Evolutionary conservation across 352 stramenopile species (phyloP).

Genomic region (Pythium periplocum): DNA sequence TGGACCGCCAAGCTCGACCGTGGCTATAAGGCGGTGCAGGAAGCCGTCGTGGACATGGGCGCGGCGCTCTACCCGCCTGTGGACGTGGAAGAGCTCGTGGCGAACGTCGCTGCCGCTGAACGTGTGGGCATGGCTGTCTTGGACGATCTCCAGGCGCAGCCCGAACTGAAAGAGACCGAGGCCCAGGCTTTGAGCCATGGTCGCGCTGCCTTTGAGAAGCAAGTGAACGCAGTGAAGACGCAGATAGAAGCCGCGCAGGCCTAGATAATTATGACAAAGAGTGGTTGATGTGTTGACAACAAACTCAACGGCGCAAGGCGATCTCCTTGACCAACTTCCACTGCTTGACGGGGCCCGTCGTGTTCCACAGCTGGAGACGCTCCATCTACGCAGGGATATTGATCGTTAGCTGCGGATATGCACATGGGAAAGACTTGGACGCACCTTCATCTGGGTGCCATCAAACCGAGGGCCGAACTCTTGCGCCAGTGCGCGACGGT

Average conservation of each 20-base stretch:
- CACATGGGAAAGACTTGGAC: background rate
- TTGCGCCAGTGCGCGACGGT: conserved; percentile 26
- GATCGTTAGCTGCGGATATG: no score
- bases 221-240: conserved; percentile 46
- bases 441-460: conserved; percentile 27
- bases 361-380: conserved; percentile 51
- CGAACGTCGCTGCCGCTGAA: conserved; percentile 32
- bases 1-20: conserved; percentile 70
- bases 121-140: conserved; percentile 30
- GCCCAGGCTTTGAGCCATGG: conserved; percentile 35
- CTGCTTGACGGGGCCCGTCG: conserved; percentile 26
- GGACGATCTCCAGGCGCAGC: conserved; percentile 43
- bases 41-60: conserved; percentile 75
- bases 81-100: conserved; percentile 48
- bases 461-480: conserved; percentile 35
- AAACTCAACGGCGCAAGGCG: conserved; percentile 3
- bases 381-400: conserved; percentile 11
- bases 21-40: conserved; percentile 53
- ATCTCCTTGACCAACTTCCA: conserved; percentile 40
- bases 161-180: conserved; percentile 32
- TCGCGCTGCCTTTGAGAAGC: conserved; percentile 45
- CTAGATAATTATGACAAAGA: conserved; percentile 9
- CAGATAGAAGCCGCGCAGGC: conserved; percentile 35
- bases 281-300: conserved; percentile 12
- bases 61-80: conserved; percentile 77